These are phyloP conservation scores for Carex littledalei DNA, from an alignment of 176 grass and related monocot species.

Conservation along the genomic window DNA sequence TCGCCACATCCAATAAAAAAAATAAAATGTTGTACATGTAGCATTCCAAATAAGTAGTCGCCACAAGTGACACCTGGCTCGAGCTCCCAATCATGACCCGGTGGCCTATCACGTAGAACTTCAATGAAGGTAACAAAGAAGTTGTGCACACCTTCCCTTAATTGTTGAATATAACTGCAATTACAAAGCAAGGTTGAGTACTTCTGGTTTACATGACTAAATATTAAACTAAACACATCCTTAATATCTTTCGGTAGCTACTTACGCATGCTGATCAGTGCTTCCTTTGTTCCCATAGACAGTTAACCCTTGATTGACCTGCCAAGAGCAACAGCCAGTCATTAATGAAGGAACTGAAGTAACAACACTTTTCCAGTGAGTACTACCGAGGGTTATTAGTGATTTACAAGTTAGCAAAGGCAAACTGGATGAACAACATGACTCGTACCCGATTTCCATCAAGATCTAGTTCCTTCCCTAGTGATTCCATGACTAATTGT, in stretches of 20 bases:
- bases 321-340: background rate
- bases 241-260: constrained; percentile 11
- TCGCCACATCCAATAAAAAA: background rate
- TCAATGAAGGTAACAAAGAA: constrained; percentile 99
- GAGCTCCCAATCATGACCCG: constrained; percentile 98
- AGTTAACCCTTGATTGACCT: constrained; percentile 98
- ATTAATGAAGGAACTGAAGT: background rate
- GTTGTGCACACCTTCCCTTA: constrained; percentile 97
- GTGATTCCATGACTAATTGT: constrained; percentile 99
- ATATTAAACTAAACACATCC: constrained; percentile 1
- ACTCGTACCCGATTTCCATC: constrained; percentile 79
- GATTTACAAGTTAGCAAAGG: constrained; percentile 7
- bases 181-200: constrained; percentile 10
- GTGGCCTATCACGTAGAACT: constrained; percentile 82
- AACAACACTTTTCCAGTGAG: background rate
- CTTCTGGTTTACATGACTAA: constrained; percentile 3
- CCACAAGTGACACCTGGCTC: constrained; percentile 99
- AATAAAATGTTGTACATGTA: constrained; percentile 39
- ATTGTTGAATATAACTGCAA: constrained; percentile 96
- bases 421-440: background rate
- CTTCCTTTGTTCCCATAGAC: constrained; percentile 99
- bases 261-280: constrained; percentile 98
- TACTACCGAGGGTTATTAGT: background rate
- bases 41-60: constrained; percentile 99
- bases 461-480: constrained; percentile 98